phyloP scores from a whole-genome alignment of 306 rosid genomes.

The Comarum palustre region DNA sequence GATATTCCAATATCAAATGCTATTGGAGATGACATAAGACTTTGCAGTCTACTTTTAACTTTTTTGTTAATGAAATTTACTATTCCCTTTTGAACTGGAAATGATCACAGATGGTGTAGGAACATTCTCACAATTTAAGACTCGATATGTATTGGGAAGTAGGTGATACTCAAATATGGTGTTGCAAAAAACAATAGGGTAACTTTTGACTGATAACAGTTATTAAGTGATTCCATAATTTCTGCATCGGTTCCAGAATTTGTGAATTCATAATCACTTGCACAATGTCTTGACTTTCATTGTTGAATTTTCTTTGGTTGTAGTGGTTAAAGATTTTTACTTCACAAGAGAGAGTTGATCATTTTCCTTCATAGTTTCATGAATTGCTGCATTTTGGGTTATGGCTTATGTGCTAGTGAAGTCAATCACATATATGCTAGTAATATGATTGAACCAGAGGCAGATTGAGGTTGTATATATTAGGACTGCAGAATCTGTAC shows the following conservation, averaged over 20 bases:
- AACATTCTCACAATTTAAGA: background rate
- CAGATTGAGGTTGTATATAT: background rate
- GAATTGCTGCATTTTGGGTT: slow-evolving; percentile 2
- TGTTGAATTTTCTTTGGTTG: background rate
- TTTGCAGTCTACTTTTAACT: background rate
- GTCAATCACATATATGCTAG: background rate
- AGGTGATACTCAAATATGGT: background rate
- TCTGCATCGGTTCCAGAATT: background rate
- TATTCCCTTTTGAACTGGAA: background rate
- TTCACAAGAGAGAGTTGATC: background rate
- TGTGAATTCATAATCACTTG: background rate
- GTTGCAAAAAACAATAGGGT: background rate
- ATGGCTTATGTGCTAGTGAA: background rate
- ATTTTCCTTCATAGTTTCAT: background rate
- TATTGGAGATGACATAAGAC: background rate
- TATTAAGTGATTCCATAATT: background rate
- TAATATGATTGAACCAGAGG: slow-evolving; percentile 1
- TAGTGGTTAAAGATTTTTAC: background rate
- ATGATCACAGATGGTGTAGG: background rate
- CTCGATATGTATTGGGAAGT: background rate
- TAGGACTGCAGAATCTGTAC: background rate
- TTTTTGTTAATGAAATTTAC: background rate
- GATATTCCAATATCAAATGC: background rate
- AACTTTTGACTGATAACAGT: background rate
- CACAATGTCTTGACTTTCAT: background rate